phyloP scores from a whole-genome alignment of 257 asterid genomes.

The Coffea canephora region DNA sequence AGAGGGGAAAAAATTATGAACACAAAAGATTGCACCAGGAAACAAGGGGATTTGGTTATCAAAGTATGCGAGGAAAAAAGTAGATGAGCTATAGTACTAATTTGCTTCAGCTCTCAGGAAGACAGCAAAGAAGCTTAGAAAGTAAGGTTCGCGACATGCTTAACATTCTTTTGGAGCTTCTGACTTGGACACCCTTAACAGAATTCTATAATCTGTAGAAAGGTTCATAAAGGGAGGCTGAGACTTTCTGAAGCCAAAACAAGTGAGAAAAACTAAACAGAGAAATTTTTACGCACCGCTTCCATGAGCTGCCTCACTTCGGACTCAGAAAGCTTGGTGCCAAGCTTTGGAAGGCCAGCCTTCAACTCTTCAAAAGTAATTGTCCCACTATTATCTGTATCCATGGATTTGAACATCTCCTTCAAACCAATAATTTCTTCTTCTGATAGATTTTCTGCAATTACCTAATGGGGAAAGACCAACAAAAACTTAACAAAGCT shows the following conservation, averaged over 20 bases:
- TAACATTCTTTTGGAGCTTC: slow-evolving; percentile 9
- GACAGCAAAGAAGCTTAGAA: background rate
- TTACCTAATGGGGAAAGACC: slow-evolving; percentile 48
- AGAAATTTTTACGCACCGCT: slow-evolving; percentile 47
- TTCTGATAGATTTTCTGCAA: slow-evolving; percentile 90
- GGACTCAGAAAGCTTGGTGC: slow-evolving; percentile 90
- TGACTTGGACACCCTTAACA: background rate
- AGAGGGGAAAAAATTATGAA: background rate
- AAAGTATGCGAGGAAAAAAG: background rate
- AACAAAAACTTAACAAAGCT: background rate
- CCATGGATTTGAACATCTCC: slow-evolving; percentile 96
- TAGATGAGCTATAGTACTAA: background rate
- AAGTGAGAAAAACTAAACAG: slow-evolving; percentile 8
- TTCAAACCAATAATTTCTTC: slow-evolving; percentile 96
- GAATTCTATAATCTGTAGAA: background rate
- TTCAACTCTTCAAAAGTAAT: slow-evolving; percentile 87
- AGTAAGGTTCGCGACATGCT: background rate
- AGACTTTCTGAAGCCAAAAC: background rate
- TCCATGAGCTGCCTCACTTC: slow-evolving; percentile 96
- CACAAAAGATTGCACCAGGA: background rate
- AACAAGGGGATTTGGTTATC: background rate
- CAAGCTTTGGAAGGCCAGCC: slow-evolving; percentile 86
- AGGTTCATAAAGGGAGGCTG: background rate
- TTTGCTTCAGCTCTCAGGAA: slow-evolving; percentile 5
- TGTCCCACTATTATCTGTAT: slow-evolving; percentile 88